Percentiles rank a stretch among this genome's conserved stretches.
phyloP scores from a whole-genome alignment of 2,329 filamentous ascomycete genomes.

The Penicillium sp. region DNA sequence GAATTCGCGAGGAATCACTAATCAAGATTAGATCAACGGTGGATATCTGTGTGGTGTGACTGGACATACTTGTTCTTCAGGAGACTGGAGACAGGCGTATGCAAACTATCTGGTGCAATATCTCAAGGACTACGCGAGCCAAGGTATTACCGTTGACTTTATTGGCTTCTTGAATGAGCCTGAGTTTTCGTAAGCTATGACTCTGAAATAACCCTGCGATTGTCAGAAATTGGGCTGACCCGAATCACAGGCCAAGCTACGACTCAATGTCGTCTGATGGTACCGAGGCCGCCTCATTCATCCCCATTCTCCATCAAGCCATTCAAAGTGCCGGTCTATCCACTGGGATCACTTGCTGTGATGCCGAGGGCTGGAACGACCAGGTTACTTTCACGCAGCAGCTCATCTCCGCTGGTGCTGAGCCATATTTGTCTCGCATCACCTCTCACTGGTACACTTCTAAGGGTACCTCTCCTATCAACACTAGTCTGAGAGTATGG shows the following conservation, averaged over 20 bases:
- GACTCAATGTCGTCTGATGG: conserved; percentile 57
- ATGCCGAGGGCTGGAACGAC: conserved; percentile 52
- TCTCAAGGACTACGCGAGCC: conserved; percentile 50
- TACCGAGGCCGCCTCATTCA: conserved; percentile 58
- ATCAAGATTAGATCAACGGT: conserved; percentile 46
- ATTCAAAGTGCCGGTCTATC: conserved; percentile 46
- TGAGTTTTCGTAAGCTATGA: conserved; percentile 36
- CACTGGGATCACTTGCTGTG: conserved; percentile 53
- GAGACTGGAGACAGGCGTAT: conserved; percentile 58
- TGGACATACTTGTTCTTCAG: conserved; percentile 47
- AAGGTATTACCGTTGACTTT: conserved; percentile 49
- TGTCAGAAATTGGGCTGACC: background rate
- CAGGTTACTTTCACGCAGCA: conserved; percentile 47
- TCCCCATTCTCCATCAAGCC: conserved; percentile 54
- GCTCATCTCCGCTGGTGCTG: conserved; percentile 45
- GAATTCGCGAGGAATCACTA: background rate
- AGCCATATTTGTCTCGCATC: conserved; percentile 48
- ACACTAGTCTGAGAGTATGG: conserved; percentile 56
- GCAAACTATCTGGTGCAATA: conserved; percentile 58
- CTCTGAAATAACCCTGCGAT: background rate
- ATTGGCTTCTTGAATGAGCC: conserved; percentile 57
- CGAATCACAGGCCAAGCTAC: conserved; percentile 37
- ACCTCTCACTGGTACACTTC: conserved; percentile 53
- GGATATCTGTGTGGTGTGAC: conserved; percentile 56
- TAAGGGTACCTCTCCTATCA: conserved; percentile 49